A percentile compares a stretch with the other conserved stretches of the same genome.
These are phyloP conservation scores for Candida sonorensis DNA, from an alignment of 805 yeast species.

Conservation along the genomic window DNA sequence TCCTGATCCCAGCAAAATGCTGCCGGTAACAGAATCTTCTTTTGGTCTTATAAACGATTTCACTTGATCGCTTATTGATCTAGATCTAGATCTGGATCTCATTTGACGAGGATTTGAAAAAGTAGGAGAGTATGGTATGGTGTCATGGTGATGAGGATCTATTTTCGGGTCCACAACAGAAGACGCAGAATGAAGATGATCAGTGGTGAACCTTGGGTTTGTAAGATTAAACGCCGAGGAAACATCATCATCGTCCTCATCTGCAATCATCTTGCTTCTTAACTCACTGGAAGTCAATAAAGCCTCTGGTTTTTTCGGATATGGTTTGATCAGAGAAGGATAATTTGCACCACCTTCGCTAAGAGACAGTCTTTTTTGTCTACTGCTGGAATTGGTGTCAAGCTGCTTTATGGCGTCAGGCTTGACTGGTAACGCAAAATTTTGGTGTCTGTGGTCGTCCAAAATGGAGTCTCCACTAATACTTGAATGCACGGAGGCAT, in stretches of 20 bases:
- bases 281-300: constrained; percentile 24
- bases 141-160: too few species aligned
- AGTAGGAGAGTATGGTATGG: neutral
- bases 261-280: constrained; percentile 22
- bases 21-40: constrained; percentile 24
- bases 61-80: constrained; percentile 38
- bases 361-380: too few species aligned
- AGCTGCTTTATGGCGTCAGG: constrained; percentile 18
- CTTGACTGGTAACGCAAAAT: constrained; percentile 27
- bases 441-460: constrained; percentile 31
- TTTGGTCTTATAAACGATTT: constrained; percentile 29
- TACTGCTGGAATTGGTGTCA: neutral
- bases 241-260: constrained; percentile 24
- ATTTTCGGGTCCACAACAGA: too few species aligned
- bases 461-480: constrained; percentile 30
- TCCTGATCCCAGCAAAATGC: constrained; percentile 22
- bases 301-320: constrained; percentile 12
- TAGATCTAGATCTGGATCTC: constrained; percentile 27
- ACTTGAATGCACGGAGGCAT: constrained; percentile 26
- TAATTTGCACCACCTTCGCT: constrained; percentile 6
- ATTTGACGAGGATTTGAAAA: constrained; percentile 6
- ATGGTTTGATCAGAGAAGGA: constrained; percentile 3
- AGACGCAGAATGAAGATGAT: too few species aligned
- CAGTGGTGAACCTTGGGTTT: too few species aligned
- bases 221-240: too few species aligned